These are phyloP conservation scores for Chrysopogon serrulatus DNA, from an alignment of 176 grass and related monocot species.

Conservation along the genomic window DNA sequence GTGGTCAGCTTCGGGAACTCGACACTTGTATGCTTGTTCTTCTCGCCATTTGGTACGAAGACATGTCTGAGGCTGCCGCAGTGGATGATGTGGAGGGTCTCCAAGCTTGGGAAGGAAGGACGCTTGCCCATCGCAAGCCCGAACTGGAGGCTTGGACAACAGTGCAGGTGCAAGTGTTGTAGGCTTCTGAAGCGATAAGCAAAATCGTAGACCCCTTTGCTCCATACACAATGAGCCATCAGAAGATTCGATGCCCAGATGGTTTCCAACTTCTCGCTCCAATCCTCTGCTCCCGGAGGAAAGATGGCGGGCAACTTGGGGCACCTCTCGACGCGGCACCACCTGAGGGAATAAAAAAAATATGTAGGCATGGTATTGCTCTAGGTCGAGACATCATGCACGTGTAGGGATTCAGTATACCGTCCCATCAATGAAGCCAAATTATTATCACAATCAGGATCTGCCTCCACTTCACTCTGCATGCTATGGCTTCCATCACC, in stretches of 20 bases:
- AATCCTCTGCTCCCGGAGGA: rapidly evolving
- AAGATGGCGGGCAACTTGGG: not conserved
- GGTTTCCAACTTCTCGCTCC: rapidly evolving
- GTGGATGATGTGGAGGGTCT: too few species aligned
- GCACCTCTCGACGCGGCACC: not conserved
- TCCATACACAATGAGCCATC: not conserved
- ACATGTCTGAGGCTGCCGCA: too few species aligned
- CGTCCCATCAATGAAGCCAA: too few species aligned
- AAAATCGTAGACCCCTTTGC: rapidly evolving
- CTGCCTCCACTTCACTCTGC: too few species aligned
- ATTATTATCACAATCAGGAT: too few species aligned
- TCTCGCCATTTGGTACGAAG: not conserved
- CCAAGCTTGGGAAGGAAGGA: too few species aligned
- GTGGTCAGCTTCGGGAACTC: not conserved
- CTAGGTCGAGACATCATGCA: not conserved
- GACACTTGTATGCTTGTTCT: rapidly evolving
- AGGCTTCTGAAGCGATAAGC: not conserved
- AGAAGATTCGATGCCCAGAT: not conserved
- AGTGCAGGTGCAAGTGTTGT: not conserved
- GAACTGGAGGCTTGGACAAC: conserved; percentile 8
- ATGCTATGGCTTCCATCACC: too few species aligned
- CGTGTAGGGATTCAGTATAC: too few species aligned
- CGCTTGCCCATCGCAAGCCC: too few species aligned
- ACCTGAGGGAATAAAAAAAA: not conserved
- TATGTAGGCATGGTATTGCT: not conserved